Conservation (phyloP, 179 eudicot species). For the Corrigiola litoralis region DNA sequence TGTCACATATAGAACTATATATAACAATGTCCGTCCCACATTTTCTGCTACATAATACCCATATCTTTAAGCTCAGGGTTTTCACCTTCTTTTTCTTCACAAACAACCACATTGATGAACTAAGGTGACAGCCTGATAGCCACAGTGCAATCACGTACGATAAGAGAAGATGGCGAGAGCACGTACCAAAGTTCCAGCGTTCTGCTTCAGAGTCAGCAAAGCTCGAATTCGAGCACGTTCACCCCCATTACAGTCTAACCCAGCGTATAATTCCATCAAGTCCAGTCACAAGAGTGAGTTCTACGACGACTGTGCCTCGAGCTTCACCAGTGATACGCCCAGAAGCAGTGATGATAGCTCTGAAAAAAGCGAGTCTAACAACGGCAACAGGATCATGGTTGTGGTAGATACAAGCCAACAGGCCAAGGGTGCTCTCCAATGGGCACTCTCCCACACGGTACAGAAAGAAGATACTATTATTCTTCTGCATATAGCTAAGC, state of each 20-base stretch:
- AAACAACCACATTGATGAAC: no score
- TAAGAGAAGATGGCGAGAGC: constrained; percentile 22
- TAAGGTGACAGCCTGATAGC: no score
- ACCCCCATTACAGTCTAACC: constrained; percentile 43
- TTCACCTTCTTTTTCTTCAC: no score
- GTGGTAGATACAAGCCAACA: constrained; percentile 60
- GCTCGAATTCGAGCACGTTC: constrained; percentile 42
- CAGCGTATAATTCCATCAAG: constrained; percentile 40
- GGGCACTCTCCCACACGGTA: constrained; percentile 87
- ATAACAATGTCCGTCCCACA: no score
- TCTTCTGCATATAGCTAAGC: constrained; percentile 54
- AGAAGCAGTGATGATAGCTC: constrained; percentile 21
- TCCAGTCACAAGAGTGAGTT: constrained; percentile 24
- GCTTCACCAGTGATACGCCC: constrained; percentile 27
- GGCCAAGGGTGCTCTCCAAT: constrained; percentile 73
- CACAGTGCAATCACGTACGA: no score
- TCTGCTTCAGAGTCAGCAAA: constrained; percentile 33
- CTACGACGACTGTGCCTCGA: constrained; percentile 33
- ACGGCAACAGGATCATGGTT: constrained; percentile 68
- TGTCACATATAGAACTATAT: constrained; percentile 10
- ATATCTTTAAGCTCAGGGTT: no score
- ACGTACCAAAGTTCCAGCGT: constrained; percentile 15
- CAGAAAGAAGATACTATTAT: constrained; percentile 63
- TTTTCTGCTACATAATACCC: no score
- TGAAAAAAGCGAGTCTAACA: constrained; percentile 24